Base-by-base conservation (phyloP, 2,329 filamentous ascomycete species). In the Colletotrichum aenigma region DNA sequence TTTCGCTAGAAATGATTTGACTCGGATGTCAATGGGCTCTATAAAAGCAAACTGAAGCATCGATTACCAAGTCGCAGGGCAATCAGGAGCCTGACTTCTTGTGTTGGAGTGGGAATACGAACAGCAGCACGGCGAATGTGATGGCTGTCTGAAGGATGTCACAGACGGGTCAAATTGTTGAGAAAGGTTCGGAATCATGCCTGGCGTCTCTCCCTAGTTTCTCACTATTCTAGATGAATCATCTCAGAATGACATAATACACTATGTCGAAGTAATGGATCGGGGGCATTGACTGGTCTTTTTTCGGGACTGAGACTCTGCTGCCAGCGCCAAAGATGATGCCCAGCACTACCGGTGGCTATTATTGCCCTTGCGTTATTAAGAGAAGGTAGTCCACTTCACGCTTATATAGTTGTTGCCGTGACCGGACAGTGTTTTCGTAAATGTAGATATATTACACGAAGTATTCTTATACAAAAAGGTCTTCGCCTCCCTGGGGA, bases 401-500 rank as follows among this genome's bases (percentile, higher is more conserved):
- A 12, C 8, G 1, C 38, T 48, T 48, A 48, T 48, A 48, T 48
- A 6, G n/a, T n/a, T n/a, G n/a, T n/a, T n/a, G n/a, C n/a, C n/a
- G n/a, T 48, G 38, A 48, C 0, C 3, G 18, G 5, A n/a, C 38
- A 48, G 38, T 48, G 38, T 1, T 2, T 48, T n/a, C 38, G 18
- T 48, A 48, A 48, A 28, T 58, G 24, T 58, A 10, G 43, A 10
- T 21, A 30, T 24, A 56, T 30, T 34, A 62, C 18, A 34, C 58
- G 7, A 62, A 24, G 24, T 26, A 15, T n/a, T n/a, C 18, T 16
- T 70, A 9, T 28, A 65, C 26, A 36, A 58, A 38, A 21, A 9
- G 13, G 26, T 66, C 18, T 48, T 48, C 43, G n/a, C 26, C 71
- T 56, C 71, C 71, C 16, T 12, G 55, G 21, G 70, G 66, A 70